Percentiles rank a stretch among this genome's conserved stretches.
These are phyloP conservation scores for Liriodendron chinense DNA, from an alignment of 164 flowering plant species.

Conservation along the genomic window DNA sequence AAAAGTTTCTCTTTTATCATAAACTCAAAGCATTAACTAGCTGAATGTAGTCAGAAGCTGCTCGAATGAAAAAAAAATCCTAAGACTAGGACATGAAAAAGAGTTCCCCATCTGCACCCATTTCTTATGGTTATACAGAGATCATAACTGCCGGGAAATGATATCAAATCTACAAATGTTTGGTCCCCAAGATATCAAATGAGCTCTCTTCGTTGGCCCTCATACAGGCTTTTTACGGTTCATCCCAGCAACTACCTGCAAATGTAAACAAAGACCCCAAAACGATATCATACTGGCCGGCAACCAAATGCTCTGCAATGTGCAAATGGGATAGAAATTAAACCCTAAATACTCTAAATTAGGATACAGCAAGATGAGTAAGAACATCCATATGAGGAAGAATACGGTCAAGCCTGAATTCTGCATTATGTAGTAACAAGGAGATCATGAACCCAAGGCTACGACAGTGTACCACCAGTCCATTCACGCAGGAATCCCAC, in stretches of 20 bases:
- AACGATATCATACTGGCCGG: neutral
- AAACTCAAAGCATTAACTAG: no score
- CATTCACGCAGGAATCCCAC: neutral
- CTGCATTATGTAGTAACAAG: no score
- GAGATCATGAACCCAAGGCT: no score
- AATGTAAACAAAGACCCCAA: neutral
- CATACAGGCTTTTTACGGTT: constrained; percentile 18
- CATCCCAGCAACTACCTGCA: constrained; percentile 29
- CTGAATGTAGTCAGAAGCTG: no score
- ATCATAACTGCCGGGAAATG: neutral
- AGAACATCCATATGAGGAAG: neutral
- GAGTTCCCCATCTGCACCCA: no score
- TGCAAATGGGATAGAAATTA: neutral
- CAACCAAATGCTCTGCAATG: neutral
- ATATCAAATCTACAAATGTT: neutral
- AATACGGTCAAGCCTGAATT: neutral
- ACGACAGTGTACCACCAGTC: no score
- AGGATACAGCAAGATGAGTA: neutral
- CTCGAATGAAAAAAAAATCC: no score
- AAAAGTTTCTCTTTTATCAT: no score
- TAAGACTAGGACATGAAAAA: no score
- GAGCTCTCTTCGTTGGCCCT: neutral
- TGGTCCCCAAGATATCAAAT: neutral
- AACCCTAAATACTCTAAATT: neutral
- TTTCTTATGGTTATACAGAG: neutral